Evolutionary conservation across 2,329 filamentous ascomycete species (phyloP), one percentile per base, ranked within the genome.

Genomic region (Teratosphaeria viscida): DNA sequence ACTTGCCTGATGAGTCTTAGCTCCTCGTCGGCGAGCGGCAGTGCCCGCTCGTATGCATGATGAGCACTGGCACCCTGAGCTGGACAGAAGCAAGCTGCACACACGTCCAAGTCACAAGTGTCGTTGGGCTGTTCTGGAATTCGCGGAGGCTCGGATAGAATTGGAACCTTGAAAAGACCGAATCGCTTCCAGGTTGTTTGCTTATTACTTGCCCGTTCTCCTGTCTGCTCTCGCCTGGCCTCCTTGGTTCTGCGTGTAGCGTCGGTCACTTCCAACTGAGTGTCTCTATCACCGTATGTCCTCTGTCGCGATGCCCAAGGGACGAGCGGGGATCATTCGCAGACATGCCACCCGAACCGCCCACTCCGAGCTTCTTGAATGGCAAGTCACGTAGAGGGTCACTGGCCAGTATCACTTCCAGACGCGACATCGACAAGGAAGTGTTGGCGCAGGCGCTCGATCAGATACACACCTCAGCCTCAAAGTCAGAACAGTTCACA

Each of bases 381-480:
- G 64, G 60, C 39, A 67, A 67, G 29, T 71, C 72, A 32, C 70
- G 73, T 52, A 63, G 73, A 66, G 73, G 71, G 56, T 76, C 74
- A 29, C 62, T 75, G 61, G 71, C 71, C 23, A 75, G 73, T 6
- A 68, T 75, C n/a, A 69, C 66, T 8, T 75, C 73, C 5, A 69
- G 66, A 7, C 64, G 65, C 1, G 65, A 70, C 55, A 75, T 84
- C 49, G 88, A 92, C 72, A 88, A 84, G 70, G 88, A 90, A 63
- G 86, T 89, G 60, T 80, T 92, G 43, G 85, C 88, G 37, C 84
- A 90, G 63, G 83, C 87, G 19, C 84, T 96, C 62, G 88, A 95
- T 74, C 86, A 89, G 67, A 96, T 96, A 65, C 92, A 96, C 74
- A 90, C 81, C 56, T 86, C 89, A 5, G 91, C 92, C n/a, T 95